phyloP scores from a whole-genome alignment of 768 basidiomycete genomes.

The Hypholoma sublateritium region DNA sequence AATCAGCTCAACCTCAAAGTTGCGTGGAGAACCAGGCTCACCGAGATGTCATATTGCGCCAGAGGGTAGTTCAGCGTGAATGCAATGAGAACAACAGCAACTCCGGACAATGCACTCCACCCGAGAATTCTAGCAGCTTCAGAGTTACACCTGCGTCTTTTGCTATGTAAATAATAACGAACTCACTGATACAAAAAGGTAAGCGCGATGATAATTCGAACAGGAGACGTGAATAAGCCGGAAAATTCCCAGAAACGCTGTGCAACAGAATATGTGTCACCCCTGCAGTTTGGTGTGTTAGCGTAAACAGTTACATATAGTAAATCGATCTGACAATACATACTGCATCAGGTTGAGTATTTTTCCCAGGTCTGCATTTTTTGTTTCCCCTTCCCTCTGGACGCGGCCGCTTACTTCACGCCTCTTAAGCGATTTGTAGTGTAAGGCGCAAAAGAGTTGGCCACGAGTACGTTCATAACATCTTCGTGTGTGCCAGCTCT shows the following conservation, averaged over 20 bases:
- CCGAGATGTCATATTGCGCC: conserved; percentile 63
- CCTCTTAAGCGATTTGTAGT: conserved; percentile 66
- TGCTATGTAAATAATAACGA: background rate
- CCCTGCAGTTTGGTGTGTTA: conserved; percentile 35
- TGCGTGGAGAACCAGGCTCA: conserved; percentile 27
- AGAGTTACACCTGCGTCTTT: conserved; percentile 1
- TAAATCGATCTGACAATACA: conserved; percentile 22
- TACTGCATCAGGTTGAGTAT: conserved; percentile 78
- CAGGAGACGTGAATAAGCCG: conserved; percentile 58
- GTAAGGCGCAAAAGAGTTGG: conserved; percentile 67
- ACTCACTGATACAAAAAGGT: conserved; percentile 72
- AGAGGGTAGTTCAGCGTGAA: conserved; percentile 68
- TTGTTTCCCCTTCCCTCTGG: conserved; percentile 34
- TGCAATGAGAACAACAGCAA: conserved; percentile 60
- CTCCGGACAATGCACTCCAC: conserved; percentile 75
- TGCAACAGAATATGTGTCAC: conserved; percentile 68
- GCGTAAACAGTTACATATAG: background rate
- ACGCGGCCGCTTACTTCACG: conserved; percentile 55
- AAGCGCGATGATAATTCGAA: conserved; percentile 64
- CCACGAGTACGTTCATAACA: conserved; percentile 74
- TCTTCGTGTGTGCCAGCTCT: conserved; percentile 65
- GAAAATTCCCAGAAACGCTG: conserved; percentile 77
- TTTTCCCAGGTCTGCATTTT: conserved; percentile 61
- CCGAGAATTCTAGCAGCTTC: conserved; percentile 57
- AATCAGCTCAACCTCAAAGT: background rate